phyloP scores from a whole-genome alignment of 1,284 basidiomycete species.

The Irpex lacteus region DNA sequence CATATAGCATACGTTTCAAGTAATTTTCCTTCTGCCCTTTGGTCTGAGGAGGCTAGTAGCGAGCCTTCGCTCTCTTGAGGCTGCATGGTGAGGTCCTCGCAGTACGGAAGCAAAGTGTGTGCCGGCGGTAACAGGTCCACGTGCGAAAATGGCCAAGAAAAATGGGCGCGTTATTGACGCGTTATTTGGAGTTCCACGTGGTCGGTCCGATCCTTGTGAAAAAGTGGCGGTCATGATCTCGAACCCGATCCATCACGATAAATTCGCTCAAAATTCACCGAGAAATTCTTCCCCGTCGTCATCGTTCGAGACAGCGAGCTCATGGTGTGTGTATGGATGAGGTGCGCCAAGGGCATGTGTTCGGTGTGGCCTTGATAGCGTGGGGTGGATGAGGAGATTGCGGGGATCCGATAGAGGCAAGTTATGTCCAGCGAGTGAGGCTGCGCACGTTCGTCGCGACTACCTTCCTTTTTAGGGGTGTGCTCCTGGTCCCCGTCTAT shows the following conservation, averaged over 20 bases:
- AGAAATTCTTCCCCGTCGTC: background rate
- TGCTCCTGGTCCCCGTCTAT: constrained; percentile 14
- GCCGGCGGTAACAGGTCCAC: background rate
- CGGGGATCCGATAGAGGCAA: background rate
- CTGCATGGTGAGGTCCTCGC: background rate
- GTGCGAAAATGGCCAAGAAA: background rate
- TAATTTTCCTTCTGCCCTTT: too few relatives aligned
- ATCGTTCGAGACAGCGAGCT: background rate
- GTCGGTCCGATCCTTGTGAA: background rate
- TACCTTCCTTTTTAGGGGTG: constrained; percentile 20
- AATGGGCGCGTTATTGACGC: constrained; percentile 11
- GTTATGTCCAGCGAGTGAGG: constrained; percentile 19
- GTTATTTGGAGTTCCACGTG: constrained; percentile 13
- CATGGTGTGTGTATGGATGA: background rate
- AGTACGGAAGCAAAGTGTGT: background rate
- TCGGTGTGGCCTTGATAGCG: background rate
- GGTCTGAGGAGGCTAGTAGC: background rate
- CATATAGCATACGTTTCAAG: background rate
- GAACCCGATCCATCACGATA: background rate
- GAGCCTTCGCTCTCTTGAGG: background rate
- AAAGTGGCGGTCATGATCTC: background rate
- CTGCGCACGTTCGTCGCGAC: constrained; percentile 31
- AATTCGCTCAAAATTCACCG: background rate
- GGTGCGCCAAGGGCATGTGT: background rate
- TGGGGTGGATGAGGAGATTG: background rate